Base-by-base conservation (phyloP, 352 stramenopile genomes). In the Pythium scleroteichum region DNA sequence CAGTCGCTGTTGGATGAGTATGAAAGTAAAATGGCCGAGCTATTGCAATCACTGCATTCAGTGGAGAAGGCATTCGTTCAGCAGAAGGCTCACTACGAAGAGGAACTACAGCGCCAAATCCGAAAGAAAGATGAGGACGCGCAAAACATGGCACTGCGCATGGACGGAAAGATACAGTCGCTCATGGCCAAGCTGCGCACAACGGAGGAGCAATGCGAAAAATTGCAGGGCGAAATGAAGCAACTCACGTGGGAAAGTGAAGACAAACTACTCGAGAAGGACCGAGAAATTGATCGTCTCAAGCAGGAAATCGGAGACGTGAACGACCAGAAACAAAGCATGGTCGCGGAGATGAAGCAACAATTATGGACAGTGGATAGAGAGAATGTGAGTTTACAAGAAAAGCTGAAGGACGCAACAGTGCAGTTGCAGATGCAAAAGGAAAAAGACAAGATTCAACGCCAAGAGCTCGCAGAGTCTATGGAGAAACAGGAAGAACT, bases 51-150 rank as follows among this genome's bases (percentile, higher is more conserved):
- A 45, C 65, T 96, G 32, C 82, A 94, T 48, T 78, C 82, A 4
- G 82, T 96, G 10, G 83, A 94, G 68, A 87, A 85, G 47, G 82
- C 83, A 7, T 94, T 94, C 45, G 79, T 90, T 33, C 83, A 94
- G 62, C 87, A 96, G 59, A 94, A 93, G 61, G 63, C 67, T 12
- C 80, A 94, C 47, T 89, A 86, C 53, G 79, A 93, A 19, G 78
- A 88, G 0, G 79, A 93, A 14, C 56, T 96, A 23, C 51, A 85
- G 55, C 69, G 64, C 10, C 59, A 74, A 3, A 40, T 76, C 35
- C 64, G 79, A 10, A 68, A 72, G n/a, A 89, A 87, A 50, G 69
- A 88, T 45, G 47, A 64, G 23, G 38, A 45, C 13, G 22, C 53
- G 19, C 46, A 65, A 17, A 40, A 59, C n/a, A 42, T 63, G 33